These are phyloP conservation scores for Raphanus sativus DNA, from an alignment of 345 rosid species.

Conservation along the genomic window DNA sequence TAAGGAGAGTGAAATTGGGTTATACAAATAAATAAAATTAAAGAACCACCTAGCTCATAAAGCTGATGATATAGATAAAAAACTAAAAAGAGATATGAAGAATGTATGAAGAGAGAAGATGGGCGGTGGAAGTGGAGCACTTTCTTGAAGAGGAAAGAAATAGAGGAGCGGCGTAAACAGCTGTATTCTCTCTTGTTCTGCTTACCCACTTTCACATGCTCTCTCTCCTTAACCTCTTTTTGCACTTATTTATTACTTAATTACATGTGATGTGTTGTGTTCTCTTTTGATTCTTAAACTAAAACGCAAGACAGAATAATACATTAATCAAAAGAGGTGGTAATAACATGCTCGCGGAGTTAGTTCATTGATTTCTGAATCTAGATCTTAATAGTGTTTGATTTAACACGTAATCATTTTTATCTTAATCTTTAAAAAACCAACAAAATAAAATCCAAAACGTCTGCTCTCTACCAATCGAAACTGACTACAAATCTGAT, in stretches of 20 bases:
- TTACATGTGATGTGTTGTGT: slow-evolving; percentile 36
- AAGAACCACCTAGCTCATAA: neutral
- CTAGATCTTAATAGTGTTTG: slow-evolving; percentile 17
- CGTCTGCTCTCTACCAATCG: neutral
- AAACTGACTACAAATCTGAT: slow-evolving; percentile 20
- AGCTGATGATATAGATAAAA: neutral
- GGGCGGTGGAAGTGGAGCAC: slow-evolving; percentile 38
- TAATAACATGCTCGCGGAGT: slow-evolving; percentile 63
- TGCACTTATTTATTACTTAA: slow-evolving; percentile 27
- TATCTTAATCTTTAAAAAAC: neutral
- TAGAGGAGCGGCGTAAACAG: slow-evolving; percentile 39
- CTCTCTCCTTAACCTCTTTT: slow-evolving; percentile 10
- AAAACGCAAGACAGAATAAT: neutral
- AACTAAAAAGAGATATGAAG: neutral
- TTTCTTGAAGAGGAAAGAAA: slow-evolving; percentile 38
- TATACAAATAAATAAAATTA: neutral
- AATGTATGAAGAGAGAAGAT: slow-evolving; percentile 20
- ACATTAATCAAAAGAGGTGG: slow-evolving; percentile 35
- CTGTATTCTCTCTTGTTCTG: slow-evolving; percentile 24
- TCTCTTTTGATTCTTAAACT: neutral
- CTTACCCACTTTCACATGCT: slow-evolving; percentile 34
- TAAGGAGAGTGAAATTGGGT: neutral
- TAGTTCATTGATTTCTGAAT: slow-evolving; percentile 49
- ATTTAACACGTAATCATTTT: neutral
- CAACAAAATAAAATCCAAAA: neutral